These are phyloP conservation scores for Trichoderma asperelloides DNA, from an alignment of 495 filamentous ascomycete species.

Conservation along the genomic window DNA sequence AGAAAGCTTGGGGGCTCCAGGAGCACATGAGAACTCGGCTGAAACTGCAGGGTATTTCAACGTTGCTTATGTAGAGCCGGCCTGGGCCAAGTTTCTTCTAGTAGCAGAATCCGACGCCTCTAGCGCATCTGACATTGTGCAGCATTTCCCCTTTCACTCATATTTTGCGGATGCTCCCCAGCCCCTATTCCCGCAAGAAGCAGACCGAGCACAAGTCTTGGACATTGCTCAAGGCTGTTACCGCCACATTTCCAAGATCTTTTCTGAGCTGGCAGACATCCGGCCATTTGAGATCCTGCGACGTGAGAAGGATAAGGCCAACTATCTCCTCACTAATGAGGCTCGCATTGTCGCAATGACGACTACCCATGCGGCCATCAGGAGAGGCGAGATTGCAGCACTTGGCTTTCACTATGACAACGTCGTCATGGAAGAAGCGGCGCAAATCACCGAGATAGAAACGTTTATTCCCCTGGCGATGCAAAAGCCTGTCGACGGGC, in stretches of 20 bases:
- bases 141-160: conserved; percentile 79
- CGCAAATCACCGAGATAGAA: conserved; percentile 95
- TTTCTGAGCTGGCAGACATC: conserved; percentile 87
- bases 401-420: conserved; percentile 97
- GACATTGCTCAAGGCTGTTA: conserved; percentile 83
- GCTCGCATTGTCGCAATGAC: conserved; percentile 98
- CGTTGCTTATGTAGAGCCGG: conserved; percentile 76
- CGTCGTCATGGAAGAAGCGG: conserved; percentile 97
- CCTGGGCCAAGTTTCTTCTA: conserved; percentile 81
- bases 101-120: conserved; percentile 39
- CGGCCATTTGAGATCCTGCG: conserved; percentile 91
- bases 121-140: conserved; percentile 50
- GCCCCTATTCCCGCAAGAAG: conserved; percentile 62
- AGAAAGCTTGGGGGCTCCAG: conserved; percentile 70
- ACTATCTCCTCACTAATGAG: conserved; percentile 91
- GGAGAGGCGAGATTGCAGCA: conserved; percentile 78
- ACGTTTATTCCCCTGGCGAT: conserved; percentile 90
- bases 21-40: conserved; percentile 87
- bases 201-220: conserved; percentile 56
- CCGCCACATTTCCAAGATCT: conserved; percentile 83
- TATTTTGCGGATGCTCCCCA: conserved; percentile 88
- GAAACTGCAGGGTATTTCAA: conserved; percentile 98
- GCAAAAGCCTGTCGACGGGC: conserved; percentile 68
- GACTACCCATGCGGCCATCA: conserved; percentile 96
- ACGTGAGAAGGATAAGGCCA: conserved; percentile 79